Percentiles rank a stretch among this genome's conserved stretches.
Evolutionary conservation across 805 yeast genomes (phyloP).

Genomic region (Sporopachydermia lactativora): DNA sequence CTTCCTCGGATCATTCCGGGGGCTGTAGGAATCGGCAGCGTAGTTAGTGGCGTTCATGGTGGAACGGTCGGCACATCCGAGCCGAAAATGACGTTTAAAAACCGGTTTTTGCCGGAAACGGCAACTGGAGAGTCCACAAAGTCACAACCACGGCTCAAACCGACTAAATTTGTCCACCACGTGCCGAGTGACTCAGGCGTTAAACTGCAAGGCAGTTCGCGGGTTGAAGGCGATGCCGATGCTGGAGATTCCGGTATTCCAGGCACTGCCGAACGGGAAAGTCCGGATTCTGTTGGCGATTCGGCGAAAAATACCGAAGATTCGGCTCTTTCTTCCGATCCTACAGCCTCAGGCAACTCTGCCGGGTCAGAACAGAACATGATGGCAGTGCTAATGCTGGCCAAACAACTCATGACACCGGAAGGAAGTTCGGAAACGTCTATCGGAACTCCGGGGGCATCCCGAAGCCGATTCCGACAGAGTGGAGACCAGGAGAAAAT

Average conservation of each 20-base stretch:
- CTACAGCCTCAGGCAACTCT: no score
- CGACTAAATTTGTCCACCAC: constrained; percentile 1
- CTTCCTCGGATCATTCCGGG: no score
- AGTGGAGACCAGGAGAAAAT: constrained; percentile 35
- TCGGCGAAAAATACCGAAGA: not conserved
- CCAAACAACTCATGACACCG: constrained; percentile 21
- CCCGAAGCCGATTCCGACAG: constrained; percentile 9
- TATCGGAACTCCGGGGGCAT: constrained; percentile 3
- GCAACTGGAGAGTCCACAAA: no score
- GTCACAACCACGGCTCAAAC: not conserved
- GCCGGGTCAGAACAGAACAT: no score
- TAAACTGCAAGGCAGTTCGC: not conserved
- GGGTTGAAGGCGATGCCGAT: not conserved
- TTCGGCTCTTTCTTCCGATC: constrained; percentile 3
- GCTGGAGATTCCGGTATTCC: not conserved
- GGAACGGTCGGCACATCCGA: not conserved
- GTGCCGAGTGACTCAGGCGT: not conserved
- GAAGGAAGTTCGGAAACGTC: not conserved
- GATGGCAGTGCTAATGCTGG: constrained; percentile 19
- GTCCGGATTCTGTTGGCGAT: constrained; percentile 2
- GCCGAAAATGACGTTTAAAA: not conserved
- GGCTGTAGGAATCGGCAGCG: constrained; percentile 1
- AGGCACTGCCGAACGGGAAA: no score
- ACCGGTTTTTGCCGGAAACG: not conserved
- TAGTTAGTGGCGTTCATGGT: not conserved